Conservation (phyloP, 164 flowering plant genomes). For the Nymphaea thermarum region DNA sequence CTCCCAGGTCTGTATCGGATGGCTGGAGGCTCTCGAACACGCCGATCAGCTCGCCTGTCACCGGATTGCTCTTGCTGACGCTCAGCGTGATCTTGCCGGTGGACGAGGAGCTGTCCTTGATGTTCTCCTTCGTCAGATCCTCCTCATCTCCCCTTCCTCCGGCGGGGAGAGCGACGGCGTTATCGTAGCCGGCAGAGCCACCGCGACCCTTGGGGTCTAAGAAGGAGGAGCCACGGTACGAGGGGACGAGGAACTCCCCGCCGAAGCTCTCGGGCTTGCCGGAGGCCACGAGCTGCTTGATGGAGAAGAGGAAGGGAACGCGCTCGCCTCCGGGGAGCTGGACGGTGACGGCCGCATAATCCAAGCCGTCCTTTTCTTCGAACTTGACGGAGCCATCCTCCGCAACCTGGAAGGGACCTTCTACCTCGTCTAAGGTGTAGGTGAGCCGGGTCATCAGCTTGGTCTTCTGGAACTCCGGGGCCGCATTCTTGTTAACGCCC, state of each 20-base stretch:
- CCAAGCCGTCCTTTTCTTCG: constrained; percentile 91
- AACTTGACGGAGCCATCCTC: constrained; percentile 74
- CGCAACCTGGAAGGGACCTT: constrained; percentile 87
- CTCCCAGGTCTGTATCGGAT: constrained; percentile 88
- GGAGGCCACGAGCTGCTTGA: constrained; percentile 82
- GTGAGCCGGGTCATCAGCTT: constrained; percentile 98
- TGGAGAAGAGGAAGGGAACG: constrained; percentile 90
- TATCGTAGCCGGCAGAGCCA: constrained; percentile 90
- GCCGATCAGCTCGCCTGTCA: constrained; percentile 82
- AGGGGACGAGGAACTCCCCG: constrained; percentile 78
- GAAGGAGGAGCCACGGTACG: constrained; percentile 90
- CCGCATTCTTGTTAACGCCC: constrained; percentile 69
- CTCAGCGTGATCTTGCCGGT: constrained; percentile 71
- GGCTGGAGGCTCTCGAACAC: constrained; percentile 94
- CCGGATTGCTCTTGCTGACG: constrained; percentile 76
- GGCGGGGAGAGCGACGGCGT: constrained; percentile 89
- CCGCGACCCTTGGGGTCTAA: constrained; percentile 99
- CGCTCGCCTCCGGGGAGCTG: constrained; percentile 97
- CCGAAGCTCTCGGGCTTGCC: constrained; percentile 76
- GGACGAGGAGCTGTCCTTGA: constrained; percentile 52
- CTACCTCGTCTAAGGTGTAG: constrained; percentile 95
- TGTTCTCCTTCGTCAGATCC: constrained; percentile 75
- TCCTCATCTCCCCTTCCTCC: constrained; percentile 99
- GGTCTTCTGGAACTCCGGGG: constrained; percentile 85
- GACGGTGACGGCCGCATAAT: constrained; percentile 92